Percentiles rank a stretch among this genome's conserved stretches.
phyloP scores from a whole-genome alignment of 2,329 filamentous ascomycete genomes.

The Lithohypha guttulata region DNA sequence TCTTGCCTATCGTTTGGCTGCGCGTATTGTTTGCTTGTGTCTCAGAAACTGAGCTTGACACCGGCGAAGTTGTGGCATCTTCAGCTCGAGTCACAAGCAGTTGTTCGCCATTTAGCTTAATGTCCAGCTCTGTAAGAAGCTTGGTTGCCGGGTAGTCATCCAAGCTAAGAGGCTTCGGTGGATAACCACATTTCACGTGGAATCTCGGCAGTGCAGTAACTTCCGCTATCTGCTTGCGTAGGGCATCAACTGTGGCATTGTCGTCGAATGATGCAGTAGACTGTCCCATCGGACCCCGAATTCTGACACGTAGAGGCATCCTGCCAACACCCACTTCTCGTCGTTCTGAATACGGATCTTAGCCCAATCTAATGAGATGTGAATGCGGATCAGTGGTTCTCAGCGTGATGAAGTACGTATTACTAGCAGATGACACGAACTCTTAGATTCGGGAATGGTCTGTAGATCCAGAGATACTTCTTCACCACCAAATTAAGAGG shows the following conservation, averaged over 20 bases:
- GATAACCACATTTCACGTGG: constrained; percentile 75
- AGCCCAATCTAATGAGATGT: too few relatives aligned
- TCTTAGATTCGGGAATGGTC: too few relatives aligned
- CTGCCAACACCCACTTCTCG: too few relatives aligned
- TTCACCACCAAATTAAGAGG: too few relatives aligned
- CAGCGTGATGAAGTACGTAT: too few relatives aligned
- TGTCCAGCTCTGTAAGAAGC: constrained; percentile 44
- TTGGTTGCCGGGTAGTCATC: constrained; percentile 41
- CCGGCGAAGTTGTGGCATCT: constrained; percentile 26
- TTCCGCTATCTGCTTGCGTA: constrained; percentile 36
- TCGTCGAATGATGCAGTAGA: constrained; percentile 60
- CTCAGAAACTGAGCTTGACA: constrained; percentile 9
- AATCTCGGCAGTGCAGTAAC: constrained; percentile 57
- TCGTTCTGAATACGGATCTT: too few relatives aligned
- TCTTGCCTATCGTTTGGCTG: background rate
- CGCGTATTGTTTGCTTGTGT: background rate
- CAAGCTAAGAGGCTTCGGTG: constrained; percentile 58
- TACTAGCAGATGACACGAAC: too few relatives aligned
- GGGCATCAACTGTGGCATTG: constrained; percentile 42
- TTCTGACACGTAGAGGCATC: constrained; percentile 57
- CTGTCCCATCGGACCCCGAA: constrained; percentile 63
- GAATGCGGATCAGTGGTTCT: too few relatives aligned
- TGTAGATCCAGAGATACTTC: too few relatives aligned
- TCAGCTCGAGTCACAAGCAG: constrained; percentile 50
- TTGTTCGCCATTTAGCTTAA: constrained; percentile 58